Evolutionary conservation across 176 grass and related monocot genomes (phyloP).

Genomic region (Neostapfia colusana): DNA sequence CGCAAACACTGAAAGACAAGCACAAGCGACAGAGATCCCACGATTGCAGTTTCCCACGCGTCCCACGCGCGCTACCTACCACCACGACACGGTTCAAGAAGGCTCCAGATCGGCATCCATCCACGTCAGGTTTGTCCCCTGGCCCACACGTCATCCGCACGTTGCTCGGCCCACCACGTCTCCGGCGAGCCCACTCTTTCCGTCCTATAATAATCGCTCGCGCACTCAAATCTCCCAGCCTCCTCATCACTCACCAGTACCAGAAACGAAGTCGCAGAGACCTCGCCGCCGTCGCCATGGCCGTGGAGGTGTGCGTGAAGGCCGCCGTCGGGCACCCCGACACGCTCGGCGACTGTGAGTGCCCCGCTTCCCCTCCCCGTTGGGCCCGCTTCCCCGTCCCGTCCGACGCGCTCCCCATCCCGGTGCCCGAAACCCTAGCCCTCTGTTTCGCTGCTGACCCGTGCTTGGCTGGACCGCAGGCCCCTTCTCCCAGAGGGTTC

Average conservation of each 20-base stretch:
- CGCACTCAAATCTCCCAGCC: no score
- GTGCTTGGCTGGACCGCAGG: conserved; percentile 36
- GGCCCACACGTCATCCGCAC: conserved; percentile 8
- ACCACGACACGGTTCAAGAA: conserved; percentile 2
- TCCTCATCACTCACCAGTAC: neutral
- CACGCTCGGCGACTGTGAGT: conserved; percentile 70
- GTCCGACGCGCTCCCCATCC: neutral
- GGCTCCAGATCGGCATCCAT: neutral
- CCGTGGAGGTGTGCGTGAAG: conserved; percentile 72
- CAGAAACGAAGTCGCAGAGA: neutral
- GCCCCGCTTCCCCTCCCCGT: neutral
- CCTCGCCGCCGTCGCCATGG: conserved; percentile 38
- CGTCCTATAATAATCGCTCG: conserved; percentile 3
- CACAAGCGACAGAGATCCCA: neutral
- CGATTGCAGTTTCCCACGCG: neutral
- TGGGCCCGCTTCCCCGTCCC: neutral
- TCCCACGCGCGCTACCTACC: neutral
- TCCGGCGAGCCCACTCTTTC: neutral
- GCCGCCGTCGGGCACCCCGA: conserved; percentile 64
- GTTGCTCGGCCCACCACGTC: neutral
- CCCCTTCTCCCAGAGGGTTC: conserved; percentile 77
- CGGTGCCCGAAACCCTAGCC: neutral
- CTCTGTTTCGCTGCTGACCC: neutral
- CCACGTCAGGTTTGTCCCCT: neutral
- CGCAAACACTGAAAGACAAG: neutral